Conservation (phyloP, 2,329 filamentous ascomycete species). For the Fusarium citri region DNA sequence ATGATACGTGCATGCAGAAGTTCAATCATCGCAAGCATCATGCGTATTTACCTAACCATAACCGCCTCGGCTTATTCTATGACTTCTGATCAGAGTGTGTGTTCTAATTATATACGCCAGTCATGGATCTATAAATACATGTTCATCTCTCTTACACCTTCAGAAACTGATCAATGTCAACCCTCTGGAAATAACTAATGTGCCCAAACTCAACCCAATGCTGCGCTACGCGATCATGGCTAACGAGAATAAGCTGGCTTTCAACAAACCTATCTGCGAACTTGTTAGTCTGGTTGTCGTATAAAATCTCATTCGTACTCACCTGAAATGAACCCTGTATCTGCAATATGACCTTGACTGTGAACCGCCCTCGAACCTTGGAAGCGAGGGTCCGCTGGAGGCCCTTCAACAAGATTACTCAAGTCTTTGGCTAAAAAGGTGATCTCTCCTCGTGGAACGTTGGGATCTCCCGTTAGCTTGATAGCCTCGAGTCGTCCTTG, state of each 20-base stretch:
- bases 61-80: too few species aligned
- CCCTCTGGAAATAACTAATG: conserved; percentile 70
- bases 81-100: not conserved
- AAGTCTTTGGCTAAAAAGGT: conserved; percentile 86
- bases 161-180: conserved; percentile 67
- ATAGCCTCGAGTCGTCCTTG: conserved; percentile 81
- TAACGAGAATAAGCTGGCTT: conserved; percentile 82
- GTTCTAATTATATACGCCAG: too few species aligned
- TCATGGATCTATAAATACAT: not conserved
- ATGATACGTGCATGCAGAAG: too few species aligned
- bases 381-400: conserved; percentile 74
- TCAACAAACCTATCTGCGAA: conserved; percentile 76
- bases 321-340: conserved; percentile 78
- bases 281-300: not conserved
- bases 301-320: conserved; percentile 27
- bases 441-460: conserved; percentile 87
- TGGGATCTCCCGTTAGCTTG: conserved; percentile 91
- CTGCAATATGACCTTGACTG: conserved; percentile 82
- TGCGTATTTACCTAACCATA: too few species aligned
- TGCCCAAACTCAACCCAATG: conserved; percentile 78
- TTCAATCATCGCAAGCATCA: too few species aligned
- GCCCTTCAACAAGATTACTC: conserved; percentile 73
- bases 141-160: conserved; percentile 6
- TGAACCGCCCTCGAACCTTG: conserved; percentile 78
- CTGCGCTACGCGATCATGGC: conserved; percentile 80